Conservation (phyloP, 805 yeast species). For the Spathaspora boniae region DNA sequence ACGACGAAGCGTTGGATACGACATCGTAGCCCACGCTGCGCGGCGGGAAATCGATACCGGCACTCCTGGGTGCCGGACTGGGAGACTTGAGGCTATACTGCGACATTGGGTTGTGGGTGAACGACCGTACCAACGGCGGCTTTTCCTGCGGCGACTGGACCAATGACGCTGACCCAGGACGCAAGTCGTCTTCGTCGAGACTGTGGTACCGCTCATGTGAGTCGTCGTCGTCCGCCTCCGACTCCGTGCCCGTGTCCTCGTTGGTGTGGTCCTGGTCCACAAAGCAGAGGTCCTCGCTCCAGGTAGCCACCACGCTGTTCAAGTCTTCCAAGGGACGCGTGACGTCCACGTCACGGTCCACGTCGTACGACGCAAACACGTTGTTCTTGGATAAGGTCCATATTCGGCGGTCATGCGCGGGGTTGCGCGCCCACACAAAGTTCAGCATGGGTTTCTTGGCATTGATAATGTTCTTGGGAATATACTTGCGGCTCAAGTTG, state of each 20-base stretch:
- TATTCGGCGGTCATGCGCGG: slow-evolving; percentile 19
- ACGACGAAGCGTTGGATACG: background rate
- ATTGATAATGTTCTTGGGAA: slow-evolving; percentile 69
- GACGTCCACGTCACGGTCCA: slow-evolving; percentile 23
- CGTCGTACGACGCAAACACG: slow-evolving; percentile 32
- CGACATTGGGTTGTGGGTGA: slow-evolving; percentile 15
- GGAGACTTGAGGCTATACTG: slow-evolving; percentile 15
- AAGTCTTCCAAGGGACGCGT: slow-evolving; percentile 47
- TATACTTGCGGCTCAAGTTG: slow-evolving; percentile 64
- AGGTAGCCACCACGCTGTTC: slow-evolving; percentile 48
- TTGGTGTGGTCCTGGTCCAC: slow-evolving; percentile 48
- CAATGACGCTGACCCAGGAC: slow-evolving; percentile 8
- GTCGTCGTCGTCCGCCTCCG: slow-evolving; percentile 10
- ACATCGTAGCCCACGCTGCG: background rate
- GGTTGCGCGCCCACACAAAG: slow-evolving; percentile 38
- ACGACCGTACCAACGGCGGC: slow-evolving; percentile 17
- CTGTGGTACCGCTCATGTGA: slow-evolving; percentile 5
- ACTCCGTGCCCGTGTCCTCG: slow-evolving; percentile 24
- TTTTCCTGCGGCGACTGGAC: slow-evolving; percentile 18
- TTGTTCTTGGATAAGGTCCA: slow-evolving; percentile 43
- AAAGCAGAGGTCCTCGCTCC: slow-evolving; percentile 56
- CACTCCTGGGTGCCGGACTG: slow-evolving; percentile 16
- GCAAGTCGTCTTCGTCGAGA: slow-evolving; percentile 5
- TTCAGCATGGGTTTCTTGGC: slow-evolving; percentile 40
- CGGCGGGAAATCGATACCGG: background rate